A percentile compares a stretch with the other conserved stretches of the same genome.
phyloP scores from a whole-genome alignment of 495 filamentous ascomycete species.

The Xylaria nigripes region DNA sequence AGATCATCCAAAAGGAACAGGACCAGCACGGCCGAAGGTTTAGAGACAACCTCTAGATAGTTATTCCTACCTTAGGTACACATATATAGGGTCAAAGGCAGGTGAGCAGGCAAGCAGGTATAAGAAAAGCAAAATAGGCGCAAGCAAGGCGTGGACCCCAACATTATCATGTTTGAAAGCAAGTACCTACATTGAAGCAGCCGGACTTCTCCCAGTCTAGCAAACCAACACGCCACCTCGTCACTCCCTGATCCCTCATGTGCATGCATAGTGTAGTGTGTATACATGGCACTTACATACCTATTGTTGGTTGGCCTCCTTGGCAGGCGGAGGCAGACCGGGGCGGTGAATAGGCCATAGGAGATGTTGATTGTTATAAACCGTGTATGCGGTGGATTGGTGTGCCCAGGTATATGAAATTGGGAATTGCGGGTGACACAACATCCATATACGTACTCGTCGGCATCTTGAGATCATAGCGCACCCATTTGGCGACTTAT shows the following conservation, averaged over 20 bases:
- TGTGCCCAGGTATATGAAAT: background rate
- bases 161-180: background rate
- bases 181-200: background rate
- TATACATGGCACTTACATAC: background rate
- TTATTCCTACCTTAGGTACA: too few relatives aligned
- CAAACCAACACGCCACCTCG: conserved; percentile 1
- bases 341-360: background rate
- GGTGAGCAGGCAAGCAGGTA: background rate
- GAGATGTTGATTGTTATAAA: background rate
- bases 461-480: background rate
- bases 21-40: background rate
- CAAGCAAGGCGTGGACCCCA: background rate
- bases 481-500: background rate
- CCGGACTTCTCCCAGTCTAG: conserved; percentile 1
- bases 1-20: background rate
- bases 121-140: background rate
- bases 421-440: background rate
- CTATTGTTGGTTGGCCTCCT: background rate
- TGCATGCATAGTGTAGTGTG: background rate
- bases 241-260: conserved; percentile 2
- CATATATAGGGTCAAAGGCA: too few relatives aligned
- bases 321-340: background rate
- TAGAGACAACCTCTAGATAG: background rate
- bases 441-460: background rate
- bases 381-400: background rate